Evolutionary conservation across 805 yeast species (phyloP).

Genomic region (Metschnikowia corniflorae): DNA sequence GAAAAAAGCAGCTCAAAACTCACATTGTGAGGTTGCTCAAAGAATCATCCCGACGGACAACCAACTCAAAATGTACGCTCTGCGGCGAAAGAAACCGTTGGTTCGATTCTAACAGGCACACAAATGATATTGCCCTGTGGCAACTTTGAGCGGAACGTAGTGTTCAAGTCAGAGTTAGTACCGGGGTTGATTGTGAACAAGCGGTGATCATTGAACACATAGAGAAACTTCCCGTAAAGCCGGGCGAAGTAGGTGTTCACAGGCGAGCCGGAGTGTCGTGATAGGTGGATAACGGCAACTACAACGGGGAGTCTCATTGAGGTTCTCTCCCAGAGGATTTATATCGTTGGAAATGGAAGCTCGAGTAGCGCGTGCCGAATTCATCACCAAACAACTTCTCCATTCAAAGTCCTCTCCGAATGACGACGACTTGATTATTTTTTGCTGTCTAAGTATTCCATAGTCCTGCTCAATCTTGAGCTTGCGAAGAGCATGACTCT

Average conservation of each 20-base stretch:
- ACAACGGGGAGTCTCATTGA: conserved; percentile 44
- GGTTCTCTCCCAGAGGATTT: conserved; percentile 48
- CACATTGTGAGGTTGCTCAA: conserved; percentile 87
- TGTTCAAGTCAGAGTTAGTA: conserved; percentile 42
- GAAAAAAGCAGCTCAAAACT: no score
- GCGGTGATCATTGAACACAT: conserved; percentile 43
- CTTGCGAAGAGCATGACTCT: conserved; percentile 74
- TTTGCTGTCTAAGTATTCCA: conserved; percentile 56
- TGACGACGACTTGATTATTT: conserved; percentile 28
- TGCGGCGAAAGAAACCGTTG: conserved; percentile 97
- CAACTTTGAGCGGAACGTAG: conserved; percentile 51
- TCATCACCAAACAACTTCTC: conserved; percentile 55
- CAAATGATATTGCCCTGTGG: conserved; percentile 89
- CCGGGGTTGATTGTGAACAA: conserved; percentile 44
- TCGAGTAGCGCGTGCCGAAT: conserved; percentile 24
- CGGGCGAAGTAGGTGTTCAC: conserved; percentile 29
- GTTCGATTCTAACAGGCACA: conserved; percentile 95
- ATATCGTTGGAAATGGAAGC: conserved; percentile 42
- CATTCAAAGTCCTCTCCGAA: conserved; percentile 61
- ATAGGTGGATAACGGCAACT: conserved; percentile 34
- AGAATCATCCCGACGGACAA: conserved; percentile 83
- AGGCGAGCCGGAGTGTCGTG: conserved; percentile 27
- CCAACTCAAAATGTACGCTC: conserved; percentile 96
- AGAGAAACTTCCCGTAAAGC: conserved; percentile 35
- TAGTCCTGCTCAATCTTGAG: conserved; percentile 61